Conservation (phyloP, 2,329 filamentous ascomycete genomes). For the Cercospora brassicicola region DNA sequence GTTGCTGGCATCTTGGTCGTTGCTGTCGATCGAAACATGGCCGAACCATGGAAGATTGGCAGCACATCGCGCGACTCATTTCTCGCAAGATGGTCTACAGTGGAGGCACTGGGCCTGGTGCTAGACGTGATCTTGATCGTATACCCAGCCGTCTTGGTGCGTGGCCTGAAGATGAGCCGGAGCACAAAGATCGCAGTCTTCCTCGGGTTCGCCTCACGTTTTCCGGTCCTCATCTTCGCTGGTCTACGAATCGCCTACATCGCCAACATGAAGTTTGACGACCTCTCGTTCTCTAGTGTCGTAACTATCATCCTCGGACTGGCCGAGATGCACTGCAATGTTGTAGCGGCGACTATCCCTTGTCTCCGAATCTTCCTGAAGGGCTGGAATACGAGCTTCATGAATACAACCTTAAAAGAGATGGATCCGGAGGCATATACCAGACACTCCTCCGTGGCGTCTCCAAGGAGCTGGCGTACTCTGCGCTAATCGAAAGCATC, state of each 20-base stretch:
- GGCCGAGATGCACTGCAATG: conserved; percentile 26
- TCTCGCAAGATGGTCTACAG: conserved; percentile 5
- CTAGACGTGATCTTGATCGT: conserved; percentile 16
- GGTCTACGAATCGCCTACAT: conserved; percentile 18
- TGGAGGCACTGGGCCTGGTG: conserved; percentile 14
- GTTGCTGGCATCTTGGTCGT: conserved; percentile 1
- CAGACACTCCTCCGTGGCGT: conserved; percentile 7
- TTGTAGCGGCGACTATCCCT: conserved; percentile 26
- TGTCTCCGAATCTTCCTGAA: conserved; percentile 28
- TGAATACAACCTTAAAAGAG: conserved; percentile 5
- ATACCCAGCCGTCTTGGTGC: conserved; percentile 17
- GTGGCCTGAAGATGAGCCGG: conserved; percentile 21
- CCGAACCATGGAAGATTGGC: conserved; percentile 4
- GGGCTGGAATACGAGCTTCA: conserved; percentile 26
- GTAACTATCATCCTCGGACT: conserved; percentile 21
- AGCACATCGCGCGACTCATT: conserved; percentile 8
- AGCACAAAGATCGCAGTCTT: conserved; percentile 22
- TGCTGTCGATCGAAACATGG: neutral
- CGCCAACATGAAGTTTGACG: conserved; percentile 6
- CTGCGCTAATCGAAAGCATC: neutral
- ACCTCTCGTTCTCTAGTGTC: conserved; percentile 21
- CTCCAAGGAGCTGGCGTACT: neutral
- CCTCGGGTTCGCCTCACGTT: conserved; percentile 21
- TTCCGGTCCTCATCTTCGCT: conserved; percentile 19
- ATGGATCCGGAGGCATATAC: conserved; percentile 14